Base-by-base conservation (phyloP, 129 eudicot species). In the Dittrichia graveolens region DNA sequence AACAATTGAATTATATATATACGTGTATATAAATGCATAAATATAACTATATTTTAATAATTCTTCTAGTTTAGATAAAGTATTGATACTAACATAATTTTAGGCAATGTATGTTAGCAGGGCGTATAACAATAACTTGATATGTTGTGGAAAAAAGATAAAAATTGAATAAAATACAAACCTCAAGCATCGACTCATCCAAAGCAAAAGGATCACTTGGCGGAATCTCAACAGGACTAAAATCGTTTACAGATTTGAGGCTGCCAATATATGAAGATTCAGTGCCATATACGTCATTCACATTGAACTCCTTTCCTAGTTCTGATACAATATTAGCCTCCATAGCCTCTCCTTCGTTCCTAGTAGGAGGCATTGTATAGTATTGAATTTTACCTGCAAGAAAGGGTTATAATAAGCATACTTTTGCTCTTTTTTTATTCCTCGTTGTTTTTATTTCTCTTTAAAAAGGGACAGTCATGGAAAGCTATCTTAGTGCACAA, bases 191-290 rank as follows among this genome's bases (percentile, higher is more conserved):
- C 38, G 67, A 72, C 83, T 84, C 79, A 52, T 95, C 96, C 42
- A 95, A 85, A 68, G 69, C 78, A 35, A 88, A 45, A 72, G 97
- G 96, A 35, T 46, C n/a, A 69, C 84, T 88, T 71, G 97, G 76
- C 1, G 94, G 96, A 57, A 94, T 89, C 84, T 88, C 96, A 76
- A 95, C 91, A 10, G 93, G 82, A 61, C 75, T 79, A 65, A 91
- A 84, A 62, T 95, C 99, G 39, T 72, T 61, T 7, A 84, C 79
- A 13, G 97, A 84, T 78, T 90, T 94, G n/a, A 94, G 88, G 77
- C 93, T 94, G 54, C 97, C 97, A 59, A 95, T 90, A 88, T 86
- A 88, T 8, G 97, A 85, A 41, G 95, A 79, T 78, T 95, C 99
- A 34, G 83, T 79, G 6, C 91, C 97, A 67, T 88, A 95, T 14